Evolutionary conservation across 257 asterid species (phyloP), one percentile per base, ranked within the genome.

Genomic region (Salvia splendens): DNA sequence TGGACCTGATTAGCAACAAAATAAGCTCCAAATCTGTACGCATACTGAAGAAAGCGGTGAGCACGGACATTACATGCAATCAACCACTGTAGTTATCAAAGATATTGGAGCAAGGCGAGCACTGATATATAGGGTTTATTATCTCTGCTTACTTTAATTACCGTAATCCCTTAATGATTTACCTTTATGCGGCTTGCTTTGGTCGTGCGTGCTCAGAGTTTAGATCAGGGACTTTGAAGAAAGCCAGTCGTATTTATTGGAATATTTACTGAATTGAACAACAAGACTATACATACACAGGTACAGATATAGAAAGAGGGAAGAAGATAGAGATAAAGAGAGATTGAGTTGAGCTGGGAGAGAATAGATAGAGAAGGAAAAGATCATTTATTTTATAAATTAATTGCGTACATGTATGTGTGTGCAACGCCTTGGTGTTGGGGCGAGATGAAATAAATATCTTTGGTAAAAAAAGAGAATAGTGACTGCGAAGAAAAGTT

Each of bases 191-290:
- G 62, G 72, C 81, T 67, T 70, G 40, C 71, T 16, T 24, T 51
- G 50, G 59, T 40, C 70, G 59, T 67, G 58, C 65, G 70, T 69
- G 61, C 79, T 72, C 76, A 60, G 76, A 75, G 75, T 60, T 69
- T 55, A 75, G 91, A 85, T 85, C 93, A 78, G 81, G 80, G 62
- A 75, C 71, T 57, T 65, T 6, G 55, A 68, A 53, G 73, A 64
- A 66, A 54, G 79, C 80, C 82, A 79, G 78, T 75, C 78, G 75
- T 61, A 51, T 65, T 78, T 46, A 52, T 60, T 61, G 77, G 62
- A 50, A 61, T 46, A 63, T 62, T 52, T 36, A 69, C 53, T 61
- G 61, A 65, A 53, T 3, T 73, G 17, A 54, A 64, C 73, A 52
- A 45, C 70, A 67, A 65, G 54, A 51, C 24, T 43, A 68, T 53